Conservation (phyloP, 108 stramenopile species). For the Cyclotella choctawhatcheeana region DNA sequence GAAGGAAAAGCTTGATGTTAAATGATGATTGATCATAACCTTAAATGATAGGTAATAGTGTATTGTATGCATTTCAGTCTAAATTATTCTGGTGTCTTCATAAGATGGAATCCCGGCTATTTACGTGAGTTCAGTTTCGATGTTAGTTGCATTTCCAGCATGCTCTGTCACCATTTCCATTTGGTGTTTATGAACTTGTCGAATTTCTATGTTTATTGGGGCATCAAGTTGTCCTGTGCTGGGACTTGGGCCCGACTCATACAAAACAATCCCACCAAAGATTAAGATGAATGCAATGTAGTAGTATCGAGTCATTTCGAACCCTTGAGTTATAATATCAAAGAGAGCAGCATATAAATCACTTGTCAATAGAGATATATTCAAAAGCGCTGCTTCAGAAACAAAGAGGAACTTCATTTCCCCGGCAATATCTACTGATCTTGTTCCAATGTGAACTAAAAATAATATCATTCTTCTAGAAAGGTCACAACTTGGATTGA, state of each 20-base stretch:
- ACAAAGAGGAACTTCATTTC: slow-evolving; percentile 69
- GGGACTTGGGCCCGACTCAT: slow-evolving; percentile 90
- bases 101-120: too few species aligned
- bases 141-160: slow-evolving; percentile 23
- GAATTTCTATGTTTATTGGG: slow-evolving; percentile 38
- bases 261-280: slow-evolving; percentile 84
- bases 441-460: slow-evolving; percentile 18
- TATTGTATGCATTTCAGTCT: not conserved
- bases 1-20: slow-evolving; percentile 75
- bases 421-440: slow-evolving; percentile 35
- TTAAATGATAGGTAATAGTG: too few species aligned
- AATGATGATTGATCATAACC: not conserved
- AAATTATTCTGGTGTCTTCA: not conserved
- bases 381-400: slow-evolving; percentile 81
- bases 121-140: slow-evolving; percentile 12
- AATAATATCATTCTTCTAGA: slow-evolving; percentile 38
- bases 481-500: slow-evolving; percentile 12
- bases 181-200: not conserved
- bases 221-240: slow-evolving; percentile 16
- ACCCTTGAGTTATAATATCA: slow-evolving; percentile 70
- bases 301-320: slow-evolving; percentile 74
- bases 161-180: slow-evolving; percentile 22
- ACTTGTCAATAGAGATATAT: slow-evolving; percentile 87
- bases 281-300: slow-evolving; percentile 82
- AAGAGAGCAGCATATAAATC: slow-evolving; percentile 94